Evolutionary conservation across 768 basidiomycete genomes (phyloP).

Genomic region (Erythrobasidium yunnanense): DNA sequence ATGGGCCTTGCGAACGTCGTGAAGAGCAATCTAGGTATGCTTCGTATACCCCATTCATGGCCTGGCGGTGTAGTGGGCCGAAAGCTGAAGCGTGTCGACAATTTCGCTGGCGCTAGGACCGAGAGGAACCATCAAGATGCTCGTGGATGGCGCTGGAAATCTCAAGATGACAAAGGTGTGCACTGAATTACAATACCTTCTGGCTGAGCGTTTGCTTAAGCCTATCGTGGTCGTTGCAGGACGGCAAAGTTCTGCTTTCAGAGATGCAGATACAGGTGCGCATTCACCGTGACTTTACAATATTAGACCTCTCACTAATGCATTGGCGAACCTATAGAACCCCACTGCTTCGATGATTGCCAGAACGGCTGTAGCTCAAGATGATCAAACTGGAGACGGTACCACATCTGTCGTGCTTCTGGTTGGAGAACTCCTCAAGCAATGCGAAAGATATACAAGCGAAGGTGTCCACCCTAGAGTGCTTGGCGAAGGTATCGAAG

Average conservation of each 20-base stretch:
- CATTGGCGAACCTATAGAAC: slow-evolving; percentile 46
- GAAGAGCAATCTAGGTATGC: slow-evolving; percentile 81
- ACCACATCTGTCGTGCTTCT: slow-evolving; percentile 93
- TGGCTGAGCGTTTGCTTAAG: not conserved
- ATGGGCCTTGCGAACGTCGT: slow-evolving; percentile 96
- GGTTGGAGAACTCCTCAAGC: slow-evolving; percentile 74
- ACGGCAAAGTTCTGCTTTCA: slow-evolving; percentile 92
- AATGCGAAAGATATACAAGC: slow-evolving; percentile 92
- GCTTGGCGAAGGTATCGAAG: slow-evolving; percentile 86
- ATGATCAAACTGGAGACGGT: slow-evolving; percentile 98
- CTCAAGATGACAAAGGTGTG: slow-evolving; percentile 93
- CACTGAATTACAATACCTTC: not conserved
- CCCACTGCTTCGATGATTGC: slow-evolving; percentile 99
- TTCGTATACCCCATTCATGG: not conserved
- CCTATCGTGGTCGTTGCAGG: slow-evolving; percentile 41
- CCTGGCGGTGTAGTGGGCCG: not conserved
- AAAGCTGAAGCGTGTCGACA: slow-evolving; percentile 5
- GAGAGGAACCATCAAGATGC: slow-evolving; percentile 95
- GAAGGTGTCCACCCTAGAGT: slow-evolving; percentile 98
- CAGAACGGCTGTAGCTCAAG: slow-evolving; percentile 93
- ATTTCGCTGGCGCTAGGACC: slow-evolving; percentile 46
- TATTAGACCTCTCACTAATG: not conserved
- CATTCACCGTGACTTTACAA: not conserved
- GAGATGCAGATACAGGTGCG: slow-evolving; percentile 86
- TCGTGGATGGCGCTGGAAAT: slow-evolving; percentile 93